Percentiles rank a stretch among this genome's conserved stretches.
phyloP scores from a whole-genome alignment of 495 filamentous ascomycete species.

The Hypoxylon fuscum region DNA sequence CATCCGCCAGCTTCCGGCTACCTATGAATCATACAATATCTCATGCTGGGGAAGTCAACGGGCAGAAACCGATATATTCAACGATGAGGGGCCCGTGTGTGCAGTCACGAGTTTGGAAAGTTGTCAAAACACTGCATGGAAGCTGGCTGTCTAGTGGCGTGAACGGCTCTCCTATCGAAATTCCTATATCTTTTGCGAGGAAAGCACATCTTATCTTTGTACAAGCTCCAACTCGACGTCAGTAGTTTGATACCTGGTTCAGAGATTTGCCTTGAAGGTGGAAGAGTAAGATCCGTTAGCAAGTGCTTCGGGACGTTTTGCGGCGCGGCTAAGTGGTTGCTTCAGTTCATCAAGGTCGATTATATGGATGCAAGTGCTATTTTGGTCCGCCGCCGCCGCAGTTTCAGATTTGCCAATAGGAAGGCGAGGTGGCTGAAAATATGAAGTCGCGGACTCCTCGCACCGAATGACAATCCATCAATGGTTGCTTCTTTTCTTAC shows the following conservation, averaged over 20 bases:
- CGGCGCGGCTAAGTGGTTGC: neutral
- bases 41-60: neutral
- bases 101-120: neutral
- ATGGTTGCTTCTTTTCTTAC: constrained; percentile 20
- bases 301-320: too few relatives aligned
- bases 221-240: too few relatives aligned
- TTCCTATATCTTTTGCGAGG: neutral
- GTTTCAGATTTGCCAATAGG: constrained; percentile 3
- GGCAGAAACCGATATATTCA: neutral
- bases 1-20: neutral
- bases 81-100: neutral
- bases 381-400: neutral
- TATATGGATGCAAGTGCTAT: constrained; percentile 23
- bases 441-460: neutral
- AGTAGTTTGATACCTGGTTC: too few relatives aligned
- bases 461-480: neutral
- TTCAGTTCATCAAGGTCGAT: neutral
- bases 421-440: constrained; percentile 20
- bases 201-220: too few relatives aligned
- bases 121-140: neutral
- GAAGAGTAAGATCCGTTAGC: too few relatives aligned
- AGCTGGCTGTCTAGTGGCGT: neutral
- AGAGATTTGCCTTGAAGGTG: too few relatives aligned
- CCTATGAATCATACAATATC: constrained; percentile 1
- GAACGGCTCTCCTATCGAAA: neutral